These are phyloP conservation scores for Erodium moschatum DNA, from an alignment of 441 rosid species.

Conservation along the genomic window DNA sequence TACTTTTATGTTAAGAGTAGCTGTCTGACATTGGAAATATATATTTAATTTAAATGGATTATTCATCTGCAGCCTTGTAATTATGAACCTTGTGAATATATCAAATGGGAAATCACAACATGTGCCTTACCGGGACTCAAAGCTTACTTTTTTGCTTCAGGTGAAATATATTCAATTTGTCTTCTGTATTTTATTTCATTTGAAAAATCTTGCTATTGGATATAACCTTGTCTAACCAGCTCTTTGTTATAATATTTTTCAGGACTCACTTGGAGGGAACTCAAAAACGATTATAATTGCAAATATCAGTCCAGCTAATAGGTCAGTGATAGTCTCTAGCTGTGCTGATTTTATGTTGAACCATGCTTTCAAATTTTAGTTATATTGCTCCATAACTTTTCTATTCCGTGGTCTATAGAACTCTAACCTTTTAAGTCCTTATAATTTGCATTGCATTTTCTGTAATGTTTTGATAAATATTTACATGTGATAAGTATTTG, in stretches of 20 bases:
- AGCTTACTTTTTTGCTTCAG: conserved; percentile 98
- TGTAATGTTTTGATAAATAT: neutral
- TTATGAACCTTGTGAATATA: conserved; percentile 89
- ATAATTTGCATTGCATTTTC: no score
- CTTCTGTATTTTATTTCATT: no score
- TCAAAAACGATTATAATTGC: conserved; percentile 90
- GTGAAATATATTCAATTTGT: conserved; percentile 25
- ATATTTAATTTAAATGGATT: conserved; percentile 8
- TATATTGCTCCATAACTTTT: neutral
- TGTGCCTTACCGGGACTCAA: conserved; percentile 96
- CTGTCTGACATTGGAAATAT: conserved; percentile 1
- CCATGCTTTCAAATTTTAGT: neutral
- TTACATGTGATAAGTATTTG: conserved; percentile 15
- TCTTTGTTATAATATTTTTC: conserved; percentile 21
- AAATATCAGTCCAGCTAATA: conserved; percentile 71
- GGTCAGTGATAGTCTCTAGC: conserved; percentile 35
- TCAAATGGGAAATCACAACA: conserved; percentile 94
- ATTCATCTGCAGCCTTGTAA: conserved; percentile 65
- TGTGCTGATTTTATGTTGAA: neutral
- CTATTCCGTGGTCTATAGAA: neutral
- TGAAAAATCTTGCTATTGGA: neutral
- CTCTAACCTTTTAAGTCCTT: no score
- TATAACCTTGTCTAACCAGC: neutral
- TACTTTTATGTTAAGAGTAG: conserved; percentile 9
- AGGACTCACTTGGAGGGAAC: conserved; percentile 99